Conservation (phyloP, 2,329 filamentous ascomycete genomes). For the Stenocarpella maydis region DNA sequence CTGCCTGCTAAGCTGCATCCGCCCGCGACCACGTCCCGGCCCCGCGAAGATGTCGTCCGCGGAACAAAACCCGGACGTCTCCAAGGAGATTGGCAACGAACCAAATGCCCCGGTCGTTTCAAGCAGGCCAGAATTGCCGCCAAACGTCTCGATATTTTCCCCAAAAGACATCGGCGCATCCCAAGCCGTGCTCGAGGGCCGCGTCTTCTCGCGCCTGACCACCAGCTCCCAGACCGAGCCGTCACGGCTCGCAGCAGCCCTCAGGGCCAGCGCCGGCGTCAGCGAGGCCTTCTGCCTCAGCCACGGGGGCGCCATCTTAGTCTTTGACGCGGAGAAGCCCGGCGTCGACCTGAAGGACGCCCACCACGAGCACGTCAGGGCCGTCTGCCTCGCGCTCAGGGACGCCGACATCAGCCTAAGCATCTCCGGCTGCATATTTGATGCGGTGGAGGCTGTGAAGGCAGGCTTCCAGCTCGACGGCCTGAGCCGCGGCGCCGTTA, state of each 20-base stretch:
- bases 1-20: background rate
- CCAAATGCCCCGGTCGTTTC: background rate
- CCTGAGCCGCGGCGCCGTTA: constrained; percentile 36
- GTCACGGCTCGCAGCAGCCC: constrained; percentile 28
- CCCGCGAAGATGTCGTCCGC: constrained; percentile 25
- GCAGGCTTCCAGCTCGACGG: constrained; percentile 39
- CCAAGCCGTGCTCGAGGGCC: constrained; percentile 34
- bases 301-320: constrained; percentile 36
- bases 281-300: constrained; percentile 36
- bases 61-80: background rate
- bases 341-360: constrained; percentile 33
- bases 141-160: constrained; percentile 39
- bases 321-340: constrained; percentile 34
- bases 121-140: constrained; percentile 33
- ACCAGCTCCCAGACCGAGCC: constrained; percentile 35
- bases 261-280: constrained; percentile 21
- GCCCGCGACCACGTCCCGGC: background rate
- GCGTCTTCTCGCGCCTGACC: constrained; percentile 38
- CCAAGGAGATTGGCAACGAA: background rate
- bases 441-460: constrained; percentile 32
- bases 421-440: constrained; percentile 39
- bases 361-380: constrained; percentile 40
- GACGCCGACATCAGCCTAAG: constrained; percentile 38
- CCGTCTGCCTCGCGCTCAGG: constrained; percentile 38
- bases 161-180: constrained; percentile 29